phyloP scores from a whole-genome alignment of 108 stramenopile genomes.

The Poteriospumella lacustris region DNA sequence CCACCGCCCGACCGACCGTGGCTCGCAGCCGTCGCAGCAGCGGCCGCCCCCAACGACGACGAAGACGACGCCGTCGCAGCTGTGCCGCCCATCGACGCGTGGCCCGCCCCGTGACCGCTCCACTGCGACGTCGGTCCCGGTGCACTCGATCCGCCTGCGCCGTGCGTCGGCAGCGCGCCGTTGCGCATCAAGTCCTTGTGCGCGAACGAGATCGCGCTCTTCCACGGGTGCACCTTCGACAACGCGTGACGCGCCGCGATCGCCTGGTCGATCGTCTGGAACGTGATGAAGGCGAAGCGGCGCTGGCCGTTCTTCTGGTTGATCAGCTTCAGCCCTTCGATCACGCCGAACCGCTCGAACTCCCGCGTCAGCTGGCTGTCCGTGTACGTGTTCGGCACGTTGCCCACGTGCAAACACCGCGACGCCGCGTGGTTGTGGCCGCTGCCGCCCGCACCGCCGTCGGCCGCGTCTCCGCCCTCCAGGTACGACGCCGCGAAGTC shows the following conservation, averaged over 20 bases:
- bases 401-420: neutral
- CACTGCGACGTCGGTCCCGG: no score
- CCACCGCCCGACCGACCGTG: no score
- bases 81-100: no score
- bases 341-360: neutral
- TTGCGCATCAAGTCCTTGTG: constrained; percentile 3
- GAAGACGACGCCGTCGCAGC: no score
- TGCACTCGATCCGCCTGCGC: no score
- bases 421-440: neutral
- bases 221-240: constrained; percentile 6
- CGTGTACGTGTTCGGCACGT: neutral
- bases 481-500: neutral
- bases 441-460: no score
- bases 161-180: no score
- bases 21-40: no score
- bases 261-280: neutral
- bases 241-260: neutral
- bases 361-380: neutral
- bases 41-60: no score
- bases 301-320: neutral
- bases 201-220: constrained; percentile 12
- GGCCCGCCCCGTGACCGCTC: no score
- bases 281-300: constrained; percentile 7
- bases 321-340: neutral
- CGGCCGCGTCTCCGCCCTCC: neutral